A percentile compares a stretch with the other conserved stretches of the same genome.
phyloP scores from a whole-genome alignment of 1,284 basidiomycete genomes.

The Ustilago esculenta region DNA sequence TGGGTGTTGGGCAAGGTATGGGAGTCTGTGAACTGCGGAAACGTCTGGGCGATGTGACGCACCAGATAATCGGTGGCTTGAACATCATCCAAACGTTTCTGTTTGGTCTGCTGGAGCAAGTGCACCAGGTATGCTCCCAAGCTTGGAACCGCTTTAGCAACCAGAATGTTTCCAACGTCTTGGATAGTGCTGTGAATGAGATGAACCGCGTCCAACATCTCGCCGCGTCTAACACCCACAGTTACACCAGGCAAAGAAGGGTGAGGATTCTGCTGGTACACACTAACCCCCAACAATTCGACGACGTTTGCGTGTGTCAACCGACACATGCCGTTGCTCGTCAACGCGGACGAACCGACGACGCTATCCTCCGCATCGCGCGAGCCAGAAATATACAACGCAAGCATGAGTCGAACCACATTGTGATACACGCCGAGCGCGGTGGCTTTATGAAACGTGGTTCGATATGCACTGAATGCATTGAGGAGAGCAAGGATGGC shows the following conservation, averaged over 20 bases:
- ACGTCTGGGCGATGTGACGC: conserved; percentile 2
- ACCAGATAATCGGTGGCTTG: conserved; percentile 13
- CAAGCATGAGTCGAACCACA: conserved; percentile 51
- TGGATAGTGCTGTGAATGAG: conserved; percentile 75
- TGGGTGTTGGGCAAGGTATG: conserved; percentile 18
- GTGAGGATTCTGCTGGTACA: conserved; percentile 75
- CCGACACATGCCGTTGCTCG: conserved; percentile 31
- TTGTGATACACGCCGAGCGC: conserved; percentile 59
- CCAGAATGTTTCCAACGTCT: conserved; percentile 77
- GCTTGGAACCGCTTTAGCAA: conserved; percentile 74
- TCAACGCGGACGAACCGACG: conserved; percentile 20
- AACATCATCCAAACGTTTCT: conserved; percentile 53
- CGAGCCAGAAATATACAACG: conserved; percentile 47
- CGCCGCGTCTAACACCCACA: conserved; percentile 78
- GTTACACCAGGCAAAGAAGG: conserved; percentile 76
- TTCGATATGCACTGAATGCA: conserved; percentile 56
- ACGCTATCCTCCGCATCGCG: conserved; percentile 15
- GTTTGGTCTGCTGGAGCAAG: conserved; percentile 73
- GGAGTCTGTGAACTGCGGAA: conserved; percentile 59
- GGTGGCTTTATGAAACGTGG: conserved; percentile 50
- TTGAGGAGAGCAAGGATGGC: conserved; percentile 59
- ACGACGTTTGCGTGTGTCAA: conserved; percentile 44
- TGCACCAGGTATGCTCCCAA: conserved; percentile 79
- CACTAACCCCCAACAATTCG: conserved; percentile 47
- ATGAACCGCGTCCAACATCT: conserved; percentile 77